Conservation (phyloP, 2,329 filamentous ascomycete species). For the Endoconidiophora laricicola region DNA sequence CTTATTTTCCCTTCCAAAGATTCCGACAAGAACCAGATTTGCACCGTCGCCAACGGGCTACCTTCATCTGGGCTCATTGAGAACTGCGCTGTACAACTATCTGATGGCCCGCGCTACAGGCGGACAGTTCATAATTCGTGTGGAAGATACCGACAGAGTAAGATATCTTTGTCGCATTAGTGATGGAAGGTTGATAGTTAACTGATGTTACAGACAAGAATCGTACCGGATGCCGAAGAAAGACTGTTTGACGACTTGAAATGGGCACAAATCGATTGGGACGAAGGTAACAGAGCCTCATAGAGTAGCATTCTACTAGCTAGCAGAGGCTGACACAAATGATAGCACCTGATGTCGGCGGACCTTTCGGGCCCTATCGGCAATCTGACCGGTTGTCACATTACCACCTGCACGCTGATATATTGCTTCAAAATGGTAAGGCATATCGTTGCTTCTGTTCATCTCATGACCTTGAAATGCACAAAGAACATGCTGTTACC, state of each 20-base stretch:
- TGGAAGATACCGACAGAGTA: slow-evolving; percentile 93
- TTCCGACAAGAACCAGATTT: slow-evolving; percentile 51
- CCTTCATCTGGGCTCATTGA: slow-evolving; percentile 75
- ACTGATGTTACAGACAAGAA: slow-evolving; percentile 44
- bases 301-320: not conserved
- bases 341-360: slow-evolving; percentile 60
- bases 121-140: slow-evolving; percentile 75
- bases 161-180: slow-evolving; percentile 14
- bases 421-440: slow-evolving; percentile 50
- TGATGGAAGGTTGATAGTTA: slow-evolving; percentile 9
- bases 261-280: slow-evolving; percentile 86
- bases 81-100: slow-evolving; percentile 93
- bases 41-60: slow-evolving; percentile 92
- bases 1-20: slow-evolving; percentile 27
- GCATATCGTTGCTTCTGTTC: slow-evolving; percentile 94
- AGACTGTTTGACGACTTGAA: slow-evolving; percentile 61
- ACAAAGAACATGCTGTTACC: slow-evolving; percentile 46
- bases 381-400: slow-evolving; percentile 63
- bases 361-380: slow-evolving; percentile 57
- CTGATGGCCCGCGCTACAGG: slow-evolving; percentile 74
- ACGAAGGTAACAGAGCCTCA: slow-evolving; percentile 37
- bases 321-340: slow-evolving; percentile 13
- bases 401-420: slow-evolving; percentile 54
- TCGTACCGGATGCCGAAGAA: slow-evolving; percentile 63
- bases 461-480: slow-evolving; percentile 47